phyloP scores from a whole-genome alignment of 2,329 filamentous ascomycete genomes.

The Tolypocladium cylindrosporum region DNA sequence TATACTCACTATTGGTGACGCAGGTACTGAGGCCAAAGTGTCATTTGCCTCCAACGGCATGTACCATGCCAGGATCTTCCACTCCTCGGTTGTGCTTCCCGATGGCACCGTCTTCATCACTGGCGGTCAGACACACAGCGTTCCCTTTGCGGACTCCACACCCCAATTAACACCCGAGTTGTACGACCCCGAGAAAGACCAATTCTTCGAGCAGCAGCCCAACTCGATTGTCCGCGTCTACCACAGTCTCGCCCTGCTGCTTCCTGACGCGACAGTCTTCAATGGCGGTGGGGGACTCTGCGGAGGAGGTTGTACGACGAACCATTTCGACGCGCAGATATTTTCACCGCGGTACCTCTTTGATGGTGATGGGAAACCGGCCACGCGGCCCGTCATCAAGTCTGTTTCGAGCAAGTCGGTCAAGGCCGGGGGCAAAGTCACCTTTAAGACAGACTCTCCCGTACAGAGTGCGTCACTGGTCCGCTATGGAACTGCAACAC shows the following conservation, averaged over 20 bases:
- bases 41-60: not conserved
- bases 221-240: not conserved
- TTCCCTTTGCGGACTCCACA: not conserved
- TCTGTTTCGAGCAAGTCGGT: too few species aligned
- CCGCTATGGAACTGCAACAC: conserved; percentile 38
- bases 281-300: not conserved
- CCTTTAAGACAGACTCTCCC: conserved; percentile 9
- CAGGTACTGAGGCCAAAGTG: not conserved
- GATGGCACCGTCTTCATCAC: not conserved
- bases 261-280: not conserved
- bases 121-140: not conserved
- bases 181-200: not conserved
- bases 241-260: not conserved
- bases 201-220: not conserved
- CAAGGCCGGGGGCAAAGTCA: conserved; percentile 11
- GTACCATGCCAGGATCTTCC: not conserved
- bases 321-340: not conserved
- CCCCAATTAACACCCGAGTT: not conserved
- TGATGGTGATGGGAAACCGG: not conserved
- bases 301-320: not conserved
- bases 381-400: not conserved
- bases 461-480: conserved; percentile 29
- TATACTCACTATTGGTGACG: not conserved
- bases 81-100: not conserved
- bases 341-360: not conserved